Conservation (phyloP, 177 flowering plant species). For the Vitis hybrid region DNA sequence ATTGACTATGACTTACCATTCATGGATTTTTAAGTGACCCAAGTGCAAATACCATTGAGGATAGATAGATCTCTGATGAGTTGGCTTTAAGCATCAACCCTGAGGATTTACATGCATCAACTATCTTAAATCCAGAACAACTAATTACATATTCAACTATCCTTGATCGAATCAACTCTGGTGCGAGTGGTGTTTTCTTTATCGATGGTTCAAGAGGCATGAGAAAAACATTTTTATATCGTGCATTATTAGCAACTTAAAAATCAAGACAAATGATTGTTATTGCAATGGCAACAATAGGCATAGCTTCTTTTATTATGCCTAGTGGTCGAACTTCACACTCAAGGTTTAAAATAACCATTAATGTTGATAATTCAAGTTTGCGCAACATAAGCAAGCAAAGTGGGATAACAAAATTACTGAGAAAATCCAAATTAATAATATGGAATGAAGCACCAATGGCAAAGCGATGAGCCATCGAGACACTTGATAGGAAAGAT, state of each 20-base stretch:
- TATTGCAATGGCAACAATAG: conserved; percentile 9
- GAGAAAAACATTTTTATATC: conserved; percentile 14
- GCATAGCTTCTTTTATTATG: conserved; percentile 6
- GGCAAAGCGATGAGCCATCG: conserved; percentile 5
- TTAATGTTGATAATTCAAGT: neutral
- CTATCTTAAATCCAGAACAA: too few relatives aligned
- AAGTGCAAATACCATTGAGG: too few relatives aligned
- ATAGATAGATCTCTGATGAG: too few relatives aligned
- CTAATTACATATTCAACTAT: too few relatives aligned
- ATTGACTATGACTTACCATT: too few relatives aligned
- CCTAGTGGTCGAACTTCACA: conserved; percentile 8
- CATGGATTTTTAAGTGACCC: too few relatives aligned
- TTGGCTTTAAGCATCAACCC: too few relatives aligned
- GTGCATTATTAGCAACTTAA: neutral
- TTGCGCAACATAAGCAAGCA: conserved; percentile 11
- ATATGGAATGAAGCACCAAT: conserved; percentile 24
- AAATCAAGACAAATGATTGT: neutral
- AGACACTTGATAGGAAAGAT: conserved; percentile 13
- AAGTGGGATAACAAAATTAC: neutral
- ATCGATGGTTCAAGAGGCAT: conserved; percentile 15
- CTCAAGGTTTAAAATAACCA: neutral
- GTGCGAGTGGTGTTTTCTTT: too few relatives aligned
- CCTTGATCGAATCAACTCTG: too few relatives aligned
- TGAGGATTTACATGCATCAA: too few relatives aligned
- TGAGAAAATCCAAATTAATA: neutral